These are phyloP conservation scores for Schizochytrium sp. DNA, from an alignment of 108 stramenopile genomes.

Conservation along the genomic window DNA sequence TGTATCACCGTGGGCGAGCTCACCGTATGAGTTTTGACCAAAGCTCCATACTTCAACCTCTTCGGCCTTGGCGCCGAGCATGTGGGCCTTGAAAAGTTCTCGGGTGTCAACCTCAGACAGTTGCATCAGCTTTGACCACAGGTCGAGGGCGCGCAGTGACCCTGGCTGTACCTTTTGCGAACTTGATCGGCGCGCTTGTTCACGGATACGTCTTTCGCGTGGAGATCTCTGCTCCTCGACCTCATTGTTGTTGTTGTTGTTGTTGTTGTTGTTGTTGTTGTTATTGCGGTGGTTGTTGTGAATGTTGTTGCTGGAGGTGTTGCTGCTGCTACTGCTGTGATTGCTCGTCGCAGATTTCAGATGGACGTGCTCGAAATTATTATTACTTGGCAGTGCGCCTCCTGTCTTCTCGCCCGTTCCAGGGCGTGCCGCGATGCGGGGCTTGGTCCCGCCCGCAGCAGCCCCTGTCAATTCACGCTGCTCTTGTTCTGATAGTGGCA, in stretches of 20 bases:
- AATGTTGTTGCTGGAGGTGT: not conserved
- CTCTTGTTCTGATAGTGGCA: no score
- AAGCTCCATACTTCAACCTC: slow-evolving; percentile 46
- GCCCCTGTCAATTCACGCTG: no score
- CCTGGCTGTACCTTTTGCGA: not conserved
- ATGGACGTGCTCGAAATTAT: no score
- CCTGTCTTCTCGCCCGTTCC: no score
- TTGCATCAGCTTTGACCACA: not conserved
- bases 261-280: not conserved
- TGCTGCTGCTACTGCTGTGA: no score
- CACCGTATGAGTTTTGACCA: slow-evolving; percentile 55
- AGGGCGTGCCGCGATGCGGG: no score
- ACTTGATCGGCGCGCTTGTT: not conserved
- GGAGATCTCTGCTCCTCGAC: not conserved
- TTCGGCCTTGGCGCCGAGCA: not conserved
- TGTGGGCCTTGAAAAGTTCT: not conserved
- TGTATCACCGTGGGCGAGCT: slow-evolving; percentile 47
- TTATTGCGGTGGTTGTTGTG: not conserved
- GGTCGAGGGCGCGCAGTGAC: not conserved
- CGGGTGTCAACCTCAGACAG: not conserved
- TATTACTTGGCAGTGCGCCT: no score
- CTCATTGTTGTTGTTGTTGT: not conserved
- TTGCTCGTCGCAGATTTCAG: no score
- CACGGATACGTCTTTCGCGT: not conserved
- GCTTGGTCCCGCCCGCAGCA: no score